Percentiles rank a stretch among this genome's conserved stretches.
Evolutionary conservation across 2,329 filamentous ascomycete genomes (phyloP).

Genomic region (Immersiporthe knoxdaviesiana): DNA sequence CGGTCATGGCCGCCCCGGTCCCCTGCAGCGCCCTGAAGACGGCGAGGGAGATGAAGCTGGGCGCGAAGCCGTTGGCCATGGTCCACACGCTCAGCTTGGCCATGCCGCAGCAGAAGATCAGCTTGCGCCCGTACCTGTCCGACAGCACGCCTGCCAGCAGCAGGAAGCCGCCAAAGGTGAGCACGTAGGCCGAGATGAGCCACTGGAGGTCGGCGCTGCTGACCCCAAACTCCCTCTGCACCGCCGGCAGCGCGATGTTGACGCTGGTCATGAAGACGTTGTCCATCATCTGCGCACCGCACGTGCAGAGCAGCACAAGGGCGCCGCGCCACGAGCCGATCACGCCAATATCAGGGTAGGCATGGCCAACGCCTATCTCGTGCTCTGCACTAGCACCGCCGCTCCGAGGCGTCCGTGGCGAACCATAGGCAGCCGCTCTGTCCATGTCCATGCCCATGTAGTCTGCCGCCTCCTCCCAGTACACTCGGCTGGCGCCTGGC

Average conservation of each 20-base stretch:
- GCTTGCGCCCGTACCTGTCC: too few relatives aligned
- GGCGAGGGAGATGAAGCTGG: conserved; percentile 48
- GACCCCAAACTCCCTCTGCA: conserved; percentile 37
- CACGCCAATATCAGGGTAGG: conserved; percentile 28
- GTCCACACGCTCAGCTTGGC: too few relatives aligned
- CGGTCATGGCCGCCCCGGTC: conserved; percentile 49
- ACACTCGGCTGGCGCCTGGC: too few relatives aligned
- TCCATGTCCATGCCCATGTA: too few relatives aligned
- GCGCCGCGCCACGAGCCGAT: conserved; percentile 42
- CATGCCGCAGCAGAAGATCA: too few relatives aligned
- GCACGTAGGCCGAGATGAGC: too few relatives aligned
- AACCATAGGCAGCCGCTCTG: too few relatives aligned
- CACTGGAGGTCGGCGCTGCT: too few relatives aligned
- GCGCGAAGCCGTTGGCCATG: too few relatives aligned
- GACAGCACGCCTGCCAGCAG: too few relatives aligned
- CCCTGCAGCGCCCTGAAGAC: conserved; percentile 51
- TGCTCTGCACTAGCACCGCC: conserved; percentile 8
- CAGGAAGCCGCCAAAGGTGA: too few relatives aligned
- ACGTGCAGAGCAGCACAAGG: conserved; percentile 44
- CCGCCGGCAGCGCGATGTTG: conserved; percentile 46
- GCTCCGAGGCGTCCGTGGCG: conserved; percentile 5
- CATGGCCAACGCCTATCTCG: conserved; percentile 17
- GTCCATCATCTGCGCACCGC: conserved; percentile 47
- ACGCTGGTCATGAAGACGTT: conserved; percentile 49
- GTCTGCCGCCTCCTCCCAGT: too few relatives aligned